Evolutionary conservation across 352 stramenopile species (phyloP).

Genomic region (Pythium periplocum): DNA sequence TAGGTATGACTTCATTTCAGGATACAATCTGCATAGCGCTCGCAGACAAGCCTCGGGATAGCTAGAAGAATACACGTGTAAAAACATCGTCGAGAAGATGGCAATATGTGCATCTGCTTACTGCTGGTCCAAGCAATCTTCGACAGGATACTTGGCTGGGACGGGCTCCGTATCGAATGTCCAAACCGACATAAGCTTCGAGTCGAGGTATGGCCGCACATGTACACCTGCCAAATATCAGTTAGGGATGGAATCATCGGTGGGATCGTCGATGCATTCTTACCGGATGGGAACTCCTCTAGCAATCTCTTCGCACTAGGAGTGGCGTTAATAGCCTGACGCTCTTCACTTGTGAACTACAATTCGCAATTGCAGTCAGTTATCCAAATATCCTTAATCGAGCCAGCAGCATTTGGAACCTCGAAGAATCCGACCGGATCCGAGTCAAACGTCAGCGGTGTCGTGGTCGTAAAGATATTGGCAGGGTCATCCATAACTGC

Average conservation of each 20-base stretch:
- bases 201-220: constrained; percentile 50
- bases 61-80: constrained; percentile 15
- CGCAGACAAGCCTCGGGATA: constrained; percentile 68
- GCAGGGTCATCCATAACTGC: constrained; percentile 61
- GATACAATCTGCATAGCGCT: constrained; percentile 50
- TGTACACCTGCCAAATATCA: constrained; percentile 37
- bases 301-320: constrained; percentile 38
- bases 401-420: constrained; percentile 15
- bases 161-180: constrained; percentile 72
- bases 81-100: too few relatives aligned
- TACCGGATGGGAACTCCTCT: constrained; percentile 47
- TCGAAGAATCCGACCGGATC: constrained; percentile 60
- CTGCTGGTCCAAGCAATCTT: constrained; percentile 54
- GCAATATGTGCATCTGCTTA: constrained; percentile 10
- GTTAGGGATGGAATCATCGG: too few relatives aligned
- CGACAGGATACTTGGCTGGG: constrained; percentile 50
- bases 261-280: background rate
- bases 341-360: constrained; percentile 53
- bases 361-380: background rate
- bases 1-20: constrained; percentile 59
- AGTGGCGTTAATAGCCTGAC: constrained; percentile 28
- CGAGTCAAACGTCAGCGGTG: constrained; percentile 70
- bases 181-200: constrained; percentile 74
- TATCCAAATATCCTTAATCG: background rate
- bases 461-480: constrained; percentile 39